A percentile compares a stretch with the other conserved stretches of the same genome.
Conservation (phyloP, 257 asterid genomes). For the Mentha longifolia region DNA sequence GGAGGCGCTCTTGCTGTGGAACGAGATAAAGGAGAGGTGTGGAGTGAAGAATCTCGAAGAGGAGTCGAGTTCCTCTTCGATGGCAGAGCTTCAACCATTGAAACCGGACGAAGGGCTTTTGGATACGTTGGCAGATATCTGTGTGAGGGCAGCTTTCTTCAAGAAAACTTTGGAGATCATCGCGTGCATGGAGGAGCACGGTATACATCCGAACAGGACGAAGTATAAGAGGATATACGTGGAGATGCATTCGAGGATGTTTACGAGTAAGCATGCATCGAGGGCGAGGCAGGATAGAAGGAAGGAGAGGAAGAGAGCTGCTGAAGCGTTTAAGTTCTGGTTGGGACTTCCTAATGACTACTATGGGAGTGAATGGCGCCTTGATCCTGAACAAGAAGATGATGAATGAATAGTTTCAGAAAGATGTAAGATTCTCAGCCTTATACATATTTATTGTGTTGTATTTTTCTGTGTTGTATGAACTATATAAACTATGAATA, state of each 20-base stretch:
- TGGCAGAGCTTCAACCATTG: conserved; percentile 47
- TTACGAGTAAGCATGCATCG: conserved; percentile 98
- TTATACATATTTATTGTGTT: background rate
- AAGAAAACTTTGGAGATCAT: conserved; percentile 87
- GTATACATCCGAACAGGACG: conserved; percentile 82
- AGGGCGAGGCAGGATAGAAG: conserved; percentile 88
- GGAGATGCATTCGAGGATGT: conserved; percentile 99
- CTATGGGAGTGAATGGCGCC: conserved; percentile 87
- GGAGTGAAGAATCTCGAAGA: conserved; percentile 44
- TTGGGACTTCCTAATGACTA: conserved; percentile 91
- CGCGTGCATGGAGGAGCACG: conserved; percentile 92
- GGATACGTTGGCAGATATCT: conserved; percentile 87
- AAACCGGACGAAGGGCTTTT: conserved; percentile 86
- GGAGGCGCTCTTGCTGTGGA: conserved; percentile 93
- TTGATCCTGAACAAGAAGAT: conserved; percentile 42
- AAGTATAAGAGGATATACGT: conserved; percentile 90
- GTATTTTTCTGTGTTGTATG: background rate
- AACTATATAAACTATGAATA: background rate
- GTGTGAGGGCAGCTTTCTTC: conserved; percentile 95
- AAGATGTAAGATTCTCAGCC: background rate
- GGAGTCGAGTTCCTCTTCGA: conserved; percentile 29
- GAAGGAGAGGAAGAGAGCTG: conserved; percentile 86
- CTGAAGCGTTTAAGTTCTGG: conserved; percentile 99
- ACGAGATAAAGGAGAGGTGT: conserved; percentile 84
- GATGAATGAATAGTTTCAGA: background rate